These are phyloP conservation scores for Paraphaeosphaeria sporulosa DNA, from an alignment of 2,329 filamentous ascomycete genomes.

Conservation along the genomic window DNA sequence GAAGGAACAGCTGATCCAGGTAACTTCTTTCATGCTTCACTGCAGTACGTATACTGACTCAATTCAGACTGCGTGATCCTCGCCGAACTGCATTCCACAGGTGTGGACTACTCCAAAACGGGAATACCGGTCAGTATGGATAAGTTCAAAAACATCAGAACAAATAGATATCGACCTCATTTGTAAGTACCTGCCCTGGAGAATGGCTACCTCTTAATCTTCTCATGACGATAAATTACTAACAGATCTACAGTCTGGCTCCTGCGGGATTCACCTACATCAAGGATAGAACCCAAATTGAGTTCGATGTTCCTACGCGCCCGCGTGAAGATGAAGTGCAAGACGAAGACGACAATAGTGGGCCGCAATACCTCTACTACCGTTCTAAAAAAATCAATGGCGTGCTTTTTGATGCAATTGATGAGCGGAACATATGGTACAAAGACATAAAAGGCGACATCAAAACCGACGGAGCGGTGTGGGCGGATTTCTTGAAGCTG, in stretches of 20 bases:
- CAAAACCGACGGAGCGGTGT: background rate
- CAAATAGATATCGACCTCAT: constrained; percentile 2
- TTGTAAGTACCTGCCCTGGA: background rate
- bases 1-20: background rate
- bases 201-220: background rate
- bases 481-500: background rate
- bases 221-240: background rate
- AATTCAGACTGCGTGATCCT: background rate
- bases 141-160: background rate
- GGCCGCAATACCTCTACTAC: constrained; percentile 2
- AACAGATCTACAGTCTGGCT: background rate
- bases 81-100: constrained; percentile 1
- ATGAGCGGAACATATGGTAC: constrained; percentile 6
- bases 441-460: background rate
- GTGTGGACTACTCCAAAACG: constrained; percentile 10
- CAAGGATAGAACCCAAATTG: background rate
- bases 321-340: constrained; percentile 3
- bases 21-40: background rate
- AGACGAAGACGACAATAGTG: constrained; percentile 4
- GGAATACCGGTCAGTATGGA: background rate
- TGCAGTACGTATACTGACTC: background rate
- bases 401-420: background rate
- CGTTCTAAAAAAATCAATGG: constrained; percentile 7
- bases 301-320: background rate
- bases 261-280: background rate